Conservation (phyloP, 805 yeast species). For the Candida coquimbonensis region DNA sequence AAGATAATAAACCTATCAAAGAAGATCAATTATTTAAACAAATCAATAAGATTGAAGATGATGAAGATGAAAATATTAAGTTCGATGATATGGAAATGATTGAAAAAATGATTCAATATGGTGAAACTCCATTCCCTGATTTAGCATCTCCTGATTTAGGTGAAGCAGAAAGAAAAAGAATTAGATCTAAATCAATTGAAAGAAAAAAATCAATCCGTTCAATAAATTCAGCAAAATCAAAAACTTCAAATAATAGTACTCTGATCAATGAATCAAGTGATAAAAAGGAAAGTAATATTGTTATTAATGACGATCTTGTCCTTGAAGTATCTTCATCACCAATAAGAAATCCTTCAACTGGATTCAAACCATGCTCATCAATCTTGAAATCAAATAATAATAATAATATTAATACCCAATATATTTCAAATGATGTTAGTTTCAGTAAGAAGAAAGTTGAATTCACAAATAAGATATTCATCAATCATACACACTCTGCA, state of each 20-base stretch:
- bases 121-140: conserved; percentile 34
- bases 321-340: conserved; percentile 14
- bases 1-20: conserved; percentile 6
- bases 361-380: neutral
- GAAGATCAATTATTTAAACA: neutral
- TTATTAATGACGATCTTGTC: conserved; percentile 4
- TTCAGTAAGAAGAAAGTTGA: conserved; percentile 24
- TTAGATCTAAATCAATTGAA: conserved; percentile 30
- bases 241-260: conserved; percentile 4
- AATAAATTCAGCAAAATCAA: conserved; percentile 20
- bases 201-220: conserved; percentile 28
- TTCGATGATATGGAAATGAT: conserved; percentile 31
- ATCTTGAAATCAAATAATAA: neutral
- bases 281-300: neutral
- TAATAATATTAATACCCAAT: too few species aligned
- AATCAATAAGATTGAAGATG: neutral
- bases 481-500: conserved; percentile 48
- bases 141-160: conserved; percentile 25
- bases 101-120: conserved; percentile 32
- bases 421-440: neutral
- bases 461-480: conserved; percentile 40
- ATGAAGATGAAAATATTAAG: conserved; percentile 10
- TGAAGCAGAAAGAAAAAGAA: conserved; percentile 22
- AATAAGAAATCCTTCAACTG: conserved; percentile 7
- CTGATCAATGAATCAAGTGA: neutral